Conservation (phyloP, 106 monocot genomes). For the Ottelia alismoides region DNA sequence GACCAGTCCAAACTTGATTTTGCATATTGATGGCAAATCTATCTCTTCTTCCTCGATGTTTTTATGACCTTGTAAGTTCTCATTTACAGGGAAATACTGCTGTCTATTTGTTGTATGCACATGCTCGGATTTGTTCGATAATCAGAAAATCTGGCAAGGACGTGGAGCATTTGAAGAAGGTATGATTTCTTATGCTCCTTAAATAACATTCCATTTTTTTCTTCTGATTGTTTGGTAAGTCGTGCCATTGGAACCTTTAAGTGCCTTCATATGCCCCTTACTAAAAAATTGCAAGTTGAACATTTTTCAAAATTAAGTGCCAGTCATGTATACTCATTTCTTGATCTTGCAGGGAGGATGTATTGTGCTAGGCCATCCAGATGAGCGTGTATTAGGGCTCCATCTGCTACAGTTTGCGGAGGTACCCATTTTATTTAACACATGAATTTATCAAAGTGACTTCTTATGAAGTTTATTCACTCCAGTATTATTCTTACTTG, state of each 20-base stretch:
- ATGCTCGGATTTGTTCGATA: constrained; percentile 96
- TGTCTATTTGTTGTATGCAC: constrained; percentile 92
- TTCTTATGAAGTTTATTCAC: no score
- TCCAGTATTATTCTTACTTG: no score
- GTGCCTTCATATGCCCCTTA: not conserved
- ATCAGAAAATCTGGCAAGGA: constrained; percentile 86
- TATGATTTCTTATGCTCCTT: constrained; percentile 13
- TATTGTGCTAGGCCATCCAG: constrained; percentile 50
- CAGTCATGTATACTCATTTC: no score
- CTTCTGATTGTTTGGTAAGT: no score
- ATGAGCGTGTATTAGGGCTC: constrained; percentile 71
- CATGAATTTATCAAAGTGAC: no score
- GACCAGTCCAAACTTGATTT: no score
- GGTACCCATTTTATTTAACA: constrained; percentile 18
- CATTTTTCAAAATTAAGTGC: no score
- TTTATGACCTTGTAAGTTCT: not conserved
- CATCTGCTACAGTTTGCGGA: constrained; percentile 87
- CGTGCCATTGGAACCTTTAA: not conserved
- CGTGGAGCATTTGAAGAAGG: constrained; percentile 60
- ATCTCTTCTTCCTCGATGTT: not conserved
- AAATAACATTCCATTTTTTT: not conserved
- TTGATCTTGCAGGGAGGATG: constrained; percentile 25
- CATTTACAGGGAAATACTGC: constrained; percentile 82
- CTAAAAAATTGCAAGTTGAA: not conserved
- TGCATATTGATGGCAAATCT: no score